These are phyloP conservation scores for Marchantia paleacea DNA, from an alignment of 225 moss, liverwort and hornwort genomes.

Conservation along the genomic window DNA sequence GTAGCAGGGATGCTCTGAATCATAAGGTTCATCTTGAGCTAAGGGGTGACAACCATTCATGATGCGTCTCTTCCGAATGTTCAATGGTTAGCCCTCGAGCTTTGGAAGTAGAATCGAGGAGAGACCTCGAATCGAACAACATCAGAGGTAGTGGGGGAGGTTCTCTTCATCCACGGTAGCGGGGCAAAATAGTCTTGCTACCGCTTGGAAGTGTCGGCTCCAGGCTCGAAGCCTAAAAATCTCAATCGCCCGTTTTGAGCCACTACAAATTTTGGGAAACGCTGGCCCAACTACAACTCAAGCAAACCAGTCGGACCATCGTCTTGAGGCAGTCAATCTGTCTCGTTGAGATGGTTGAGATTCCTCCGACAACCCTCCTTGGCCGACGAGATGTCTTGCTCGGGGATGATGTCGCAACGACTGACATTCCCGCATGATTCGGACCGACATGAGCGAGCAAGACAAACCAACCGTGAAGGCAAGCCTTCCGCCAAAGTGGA, in stretches of 20 bases:
- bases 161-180: not conserved
- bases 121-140: not conserved
- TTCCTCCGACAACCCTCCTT: not conserved
- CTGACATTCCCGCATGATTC: not conserved
- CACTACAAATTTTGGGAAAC: not conserved
- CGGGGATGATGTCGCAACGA: not conserved
- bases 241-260: not conserved
- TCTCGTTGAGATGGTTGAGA: not conserved
- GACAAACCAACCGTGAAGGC: not conserved
- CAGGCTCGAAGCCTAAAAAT: not conserved
- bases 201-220: not conserved
- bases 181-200: not conserved
- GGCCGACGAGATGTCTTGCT: not conserved
- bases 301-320: no score
- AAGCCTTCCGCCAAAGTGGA: constrained; percentile 2
- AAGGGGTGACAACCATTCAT: constrained; percentile 1
- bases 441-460: constrained; percentile 3
- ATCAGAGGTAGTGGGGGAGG: not conserved
- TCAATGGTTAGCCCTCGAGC: not conserved
- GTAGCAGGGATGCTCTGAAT: not conserved
- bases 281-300: not conserved
- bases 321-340: not conserved
- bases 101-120: not conserved
- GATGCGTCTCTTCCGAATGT: not conserved
- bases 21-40: not conserved